Base-by-base conservation (phyloP, 371 early-diverging fungal genomes). In the Coemansia sp. region DNA sequence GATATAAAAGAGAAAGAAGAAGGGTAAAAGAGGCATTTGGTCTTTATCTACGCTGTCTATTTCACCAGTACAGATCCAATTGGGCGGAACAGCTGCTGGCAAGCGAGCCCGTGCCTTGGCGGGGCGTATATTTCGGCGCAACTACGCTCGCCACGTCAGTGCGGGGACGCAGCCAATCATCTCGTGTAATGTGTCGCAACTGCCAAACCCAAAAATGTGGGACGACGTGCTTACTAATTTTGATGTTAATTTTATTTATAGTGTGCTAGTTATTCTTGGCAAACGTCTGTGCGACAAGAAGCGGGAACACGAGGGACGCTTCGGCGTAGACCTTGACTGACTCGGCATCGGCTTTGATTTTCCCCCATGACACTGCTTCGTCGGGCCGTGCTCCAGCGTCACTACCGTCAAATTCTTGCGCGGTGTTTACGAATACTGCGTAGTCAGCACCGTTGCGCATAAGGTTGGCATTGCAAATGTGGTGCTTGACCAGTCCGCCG, bases 341-440 rank as follows among this genome's bases (percentile, higher is more conserved):
- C 64, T 86, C 85, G n/a, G 90, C 95, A 62, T 88, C 84, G 63
- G 89, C 81, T 53, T 89, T 84, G 66, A 99, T 97, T 82, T 99
- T 99, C 42, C 99, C 99, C 99, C 99, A 99, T 18, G 94, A 94
- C 34, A 99, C 91, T 8, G 99, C 99, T 77, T 99, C 99, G 64
- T 99, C 99, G 4, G 99, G 95, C 39, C 92, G 85, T 4, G 99
- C 99, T 8, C 99, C 99, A 14, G 99, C 95, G 85, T 99, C 99
- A 78, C 94, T 92, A 50, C 99, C 99, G 82, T 99, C 99, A 84
- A 93, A 99, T 79, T 99, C 99, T 72, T 94, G 95, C 1, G 92
- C 99, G 0, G 99, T 99, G 78, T 99, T 99, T 80, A 99, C 89
- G 69, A 95, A 95, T 2, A 99, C 99, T 10, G 99, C 94, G 78